Base-by-base conservation (phyloP, 306 rosid species). In the Quercus rubra region DNA sequence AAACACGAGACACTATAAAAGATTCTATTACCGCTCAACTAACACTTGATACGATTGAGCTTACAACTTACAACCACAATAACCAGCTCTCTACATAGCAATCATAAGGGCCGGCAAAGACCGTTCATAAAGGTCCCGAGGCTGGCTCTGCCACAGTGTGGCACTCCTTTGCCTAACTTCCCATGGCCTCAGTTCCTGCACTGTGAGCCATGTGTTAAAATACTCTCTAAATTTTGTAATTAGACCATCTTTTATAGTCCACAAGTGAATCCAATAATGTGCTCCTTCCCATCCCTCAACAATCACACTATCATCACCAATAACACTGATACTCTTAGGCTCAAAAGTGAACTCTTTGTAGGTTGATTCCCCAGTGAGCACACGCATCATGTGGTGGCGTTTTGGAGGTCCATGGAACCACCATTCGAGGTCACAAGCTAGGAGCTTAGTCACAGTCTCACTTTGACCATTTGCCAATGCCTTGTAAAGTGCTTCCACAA, bases 351-450 rank as follows among this genome's bases (percentile, higher is more conserved):
- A 94, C 49, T 79, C 93, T 1, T 77, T 81, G 83, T 71, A 77
- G 3, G 82, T 61, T 14, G 79, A 78, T 70, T 88, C 94, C 4
- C 97, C 99, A 1, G 99, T 94, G 6, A 94, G 93, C 76, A 90
- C 83, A 77, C 74, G 82, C 99, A 91, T 94, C 99, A 94, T 94
- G 90, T 94, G 97, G 55, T 94, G 92, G 84, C 97, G 86, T 41
- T 83, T 71, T 4, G 95, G 99, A 4, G 99, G 99, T 1, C 99
- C 99, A 56, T 94, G 99, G 91, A 94, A 94, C 97, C 99, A 94
- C 91, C 90, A 94, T 63, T 91, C 99, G 3, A 94, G 89, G 75
- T 92, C 99, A 59, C 83, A 77, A 11, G 95, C 93, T 33, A 92
- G 78, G 70, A 92, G 80, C 72, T 79, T 77, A 5, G 90, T 73